phyloP scores from a whole-genome alignment of 1,284 basidiomycete species.

The Uromyces viciae-fabae region DNA sequence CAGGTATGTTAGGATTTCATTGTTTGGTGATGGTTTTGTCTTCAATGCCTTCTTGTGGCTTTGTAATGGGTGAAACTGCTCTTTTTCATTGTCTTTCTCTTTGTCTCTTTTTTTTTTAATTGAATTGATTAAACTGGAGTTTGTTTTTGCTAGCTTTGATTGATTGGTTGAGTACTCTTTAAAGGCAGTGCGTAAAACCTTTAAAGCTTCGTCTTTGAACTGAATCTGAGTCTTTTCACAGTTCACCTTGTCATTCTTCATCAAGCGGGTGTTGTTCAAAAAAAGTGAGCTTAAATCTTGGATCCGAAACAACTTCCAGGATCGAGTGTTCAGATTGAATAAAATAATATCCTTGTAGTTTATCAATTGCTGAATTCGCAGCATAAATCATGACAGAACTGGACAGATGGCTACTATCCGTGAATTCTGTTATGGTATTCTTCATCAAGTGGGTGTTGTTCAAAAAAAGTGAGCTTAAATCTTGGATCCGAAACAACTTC shows the following conservation, averaged over 20 bases:
- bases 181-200: background rate
- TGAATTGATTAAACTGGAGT: background rate
- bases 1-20: background rate
- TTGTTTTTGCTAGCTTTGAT: background rate
- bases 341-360: background rate
- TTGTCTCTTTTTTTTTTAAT: background rate
- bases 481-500: background rate
- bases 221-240: background rate
- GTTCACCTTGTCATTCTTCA: background rate
- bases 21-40: background rate
- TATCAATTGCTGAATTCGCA: background rate
- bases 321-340: background rate
- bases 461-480: background rate
- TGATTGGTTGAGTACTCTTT: background rate
- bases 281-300: background rate
- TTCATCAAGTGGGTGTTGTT: background rate
- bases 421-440: background rate
- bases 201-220: background rate
- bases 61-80: background rate
- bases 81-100: too few species aligned
- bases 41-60: background rate
- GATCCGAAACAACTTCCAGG: background rate
- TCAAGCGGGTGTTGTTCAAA: background rate
- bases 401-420: background rate
- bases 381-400: background rate